phyloP scores from a whole-genome alignment of 2,329 filamentous ascomycete species.

The Penicillium sp. region DNA sequence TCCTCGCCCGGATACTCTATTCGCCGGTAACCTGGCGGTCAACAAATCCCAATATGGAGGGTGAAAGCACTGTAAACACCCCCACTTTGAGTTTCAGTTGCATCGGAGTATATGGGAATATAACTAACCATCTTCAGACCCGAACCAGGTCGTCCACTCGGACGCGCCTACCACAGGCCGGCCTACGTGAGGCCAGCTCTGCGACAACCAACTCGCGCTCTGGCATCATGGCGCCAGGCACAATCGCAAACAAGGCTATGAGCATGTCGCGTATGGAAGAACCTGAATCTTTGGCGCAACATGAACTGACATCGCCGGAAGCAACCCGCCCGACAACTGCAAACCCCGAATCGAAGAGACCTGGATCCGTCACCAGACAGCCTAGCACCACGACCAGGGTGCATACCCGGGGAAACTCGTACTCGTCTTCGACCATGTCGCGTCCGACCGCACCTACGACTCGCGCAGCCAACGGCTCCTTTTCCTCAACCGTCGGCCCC shows the following conservation, averaged over 20 bases:
- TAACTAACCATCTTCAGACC: constrained; percentile 15
- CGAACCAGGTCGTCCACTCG: constrained; percentile 28
- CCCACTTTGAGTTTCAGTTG: neutral
- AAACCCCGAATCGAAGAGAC: constrained; percentile 43
- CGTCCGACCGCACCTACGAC: constrained; percentile 43
- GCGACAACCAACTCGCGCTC: constrained; percentile 53
- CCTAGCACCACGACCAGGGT: constrained; percentile 41
- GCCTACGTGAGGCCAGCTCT: constrained; percentile 51
- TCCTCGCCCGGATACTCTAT: constrained; percentile 24
- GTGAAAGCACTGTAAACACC: constrained; percentile 31
- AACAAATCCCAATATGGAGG: constrained; percentile 30
- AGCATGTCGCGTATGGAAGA: constrained; percentile 39
- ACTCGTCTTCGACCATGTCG: constrained; percentile 37
- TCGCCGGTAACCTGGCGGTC: constrained; percentile 25
- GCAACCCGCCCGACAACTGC: constrained; percentile 50
- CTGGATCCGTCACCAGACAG: constrained; percentile 28
- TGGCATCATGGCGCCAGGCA: constrained; percentile 44
- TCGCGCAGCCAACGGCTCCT: constrained; percentile 49
- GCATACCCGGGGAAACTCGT: constrained; percentile 39
- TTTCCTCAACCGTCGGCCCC: constrained; percentile 58
- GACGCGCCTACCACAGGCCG: constrained; percentile 32
- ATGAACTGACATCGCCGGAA: constrained; percentile 38
- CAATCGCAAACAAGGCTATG: constrained; percentile 48
- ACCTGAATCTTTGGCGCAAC: neutral
- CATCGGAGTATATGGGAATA: neutral